phyloP scores from a whole-genome alignment of 345 rosid genomes.

The Camelina neglecta region DNA sequence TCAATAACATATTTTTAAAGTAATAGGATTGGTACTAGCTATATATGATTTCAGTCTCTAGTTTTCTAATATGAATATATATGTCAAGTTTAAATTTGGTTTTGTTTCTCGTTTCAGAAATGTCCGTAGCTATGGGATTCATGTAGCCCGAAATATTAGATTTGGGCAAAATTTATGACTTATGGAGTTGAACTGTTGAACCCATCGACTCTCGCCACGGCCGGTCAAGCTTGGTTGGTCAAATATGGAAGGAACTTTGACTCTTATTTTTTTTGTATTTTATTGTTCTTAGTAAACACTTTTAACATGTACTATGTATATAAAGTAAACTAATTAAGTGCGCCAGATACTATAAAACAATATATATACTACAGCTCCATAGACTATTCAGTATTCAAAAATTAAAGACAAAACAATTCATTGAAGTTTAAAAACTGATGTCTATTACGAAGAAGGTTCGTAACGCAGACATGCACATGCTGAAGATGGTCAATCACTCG shows the following conservation, averaged over 20 bases:
- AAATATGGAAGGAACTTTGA: constrained; percentile 39
- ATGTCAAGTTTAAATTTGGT: too few relatives aligned
- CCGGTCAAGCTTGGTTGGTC: constrained; percentile 39
- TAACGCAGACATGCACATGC: not conserved
- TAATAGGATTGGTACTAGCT: not conserved
- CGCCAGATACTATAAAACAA: not conserved
- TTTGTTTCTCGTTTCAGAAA: not conserved
- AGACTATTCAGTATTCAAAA: not conserved
- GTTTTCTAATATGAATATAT: not conserved
- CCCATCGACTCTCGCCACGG: constrained; percentile 2
- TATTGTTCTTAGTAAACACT: not conserved
- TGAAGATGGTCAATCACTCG: constrained; percentile 31
- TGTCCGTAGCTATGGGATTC: not conserved
- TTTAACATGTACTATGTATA: not conserved
- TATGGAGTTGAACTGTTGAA: not conserved
- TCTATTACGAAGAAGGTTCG: constrained; percentile 4
- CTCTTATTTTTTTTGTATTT: not conserved
- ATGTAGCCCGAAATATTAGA: too few relatives aligned
- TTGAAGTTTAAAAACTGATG: not conserved
- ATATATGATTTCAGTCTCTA: not conserved
- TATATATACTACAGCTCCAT: not conserved
- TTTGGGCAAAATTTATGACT: too few relatives aligned
- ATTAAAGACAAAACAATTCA: not conserved
- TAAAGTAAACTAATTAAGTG: not conserved
- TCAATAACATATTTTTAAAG: too few relatives aligned